Evolutionary conservation across 1,139 yeast species (phyloP).

Genomic region (Yamadazyma oceani): DNA sequence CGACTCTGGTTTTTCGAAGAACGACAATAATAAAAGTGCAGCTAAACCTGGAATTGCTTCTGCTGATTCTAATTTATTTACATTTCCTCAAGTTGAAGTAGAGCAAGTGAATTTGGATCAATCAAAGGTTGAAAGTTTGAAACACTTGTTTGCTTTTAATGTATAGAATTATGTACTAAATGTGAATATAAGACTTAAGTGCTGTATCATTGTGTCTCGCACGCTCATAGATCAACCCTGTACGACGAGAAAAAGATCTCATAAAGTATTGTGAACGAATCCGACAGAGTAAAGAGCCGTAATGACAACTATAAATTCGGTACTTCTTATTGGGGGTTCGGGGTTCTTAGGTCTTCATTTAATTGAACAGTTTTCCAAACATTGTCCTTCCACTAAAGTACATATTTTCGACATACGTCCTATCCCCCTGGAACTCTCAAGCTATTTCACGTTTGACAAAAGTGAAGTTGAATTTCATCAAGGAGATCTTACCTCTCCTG

Average conservation of each 20-base stretch:
- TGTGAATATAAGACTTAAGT: conserved; percentile 3
- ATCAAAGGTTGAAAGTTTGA: conserved; percentile 28
- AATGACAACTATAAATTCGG: conserved; percentile 46
- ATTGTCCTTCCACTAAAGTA: conserved; percentile 67
- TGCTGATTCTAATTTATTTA: conserved; percentile 2
- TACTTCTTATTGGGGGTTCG: conserved; percentile 86
- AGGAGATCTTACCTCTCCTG: conserved; percentile 81
- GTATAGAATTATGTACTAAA: conserved; percentile 6
- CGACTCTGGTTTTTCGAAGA: too few species aligned
- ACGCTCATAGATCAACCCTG: not conserved
- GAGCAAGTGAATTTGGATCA: conserved; percentile 22
- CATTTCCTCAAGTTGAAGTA: conserved; percentile 8
- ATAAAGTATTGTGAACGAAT: not conserved
- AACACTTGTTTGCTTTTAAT: conserved; percentile 28
- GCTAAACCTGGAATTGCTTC: not conserved
- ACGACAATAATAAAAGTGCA: too few species aligned
- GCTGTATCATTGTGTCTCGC: conserved; percentile 3
- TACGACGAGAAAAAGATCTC: too few species aligned
- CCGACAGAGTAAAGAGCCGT: too few species aligned
- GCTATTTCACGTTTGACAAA: conserved; percentile 72
- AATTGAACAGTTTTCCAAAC: conserved; percentile 75
- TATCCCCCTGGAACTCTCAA: conserved; percentile 66
- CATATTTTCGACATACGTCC: conserved; percentile 92
- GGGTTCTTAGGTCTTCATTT: conserved; percentile 94
- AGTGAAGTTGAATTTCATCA: conserved; percentile 57